Base-by-base conservation (phyloP, 1,284 basidiomycete genomes). In the Cutaneotrichosporon spelunceum region DNA sequence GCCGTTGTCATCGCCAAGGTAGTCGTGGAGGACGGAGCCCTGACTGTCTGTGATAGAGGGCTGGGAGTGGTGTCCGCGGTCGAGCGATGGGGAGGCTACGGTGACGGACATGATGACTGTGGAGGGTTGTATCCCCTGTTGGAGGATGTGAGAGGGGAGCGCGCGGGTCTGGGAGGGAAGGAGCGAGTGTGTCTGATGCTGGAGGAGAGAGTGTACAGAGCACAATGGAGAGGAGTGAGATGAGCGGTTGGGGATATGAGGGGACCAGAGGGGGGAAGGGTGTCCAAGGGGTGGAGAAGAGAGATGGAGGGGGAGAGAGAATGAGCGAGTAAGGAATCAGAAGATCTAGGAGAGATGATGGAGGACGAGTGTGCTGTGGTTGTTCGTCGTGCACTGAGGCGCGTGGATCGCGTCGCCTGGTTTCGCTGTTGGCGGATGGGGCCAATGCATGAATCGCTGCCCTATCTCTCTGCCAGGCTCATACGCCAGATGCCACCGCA, bases 11-110 rank as follows among this genome's bases (percentile, higher is more conserved):
- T 53, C 33, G 10, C 33, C 52, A 34, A 53, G 52, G 30, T 39
- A 24, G 33, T 53, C 52, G 52, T 53, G 52, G 21, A 53, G 34
- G 52, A 39, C 52, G 7, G 52, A 53, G 21, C 52, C 34, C 33
- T 53, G 33, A 34, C 52, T 53, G 21, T 53, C 34, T 11, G 33
- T 42, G 34, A 39, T 13, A 14, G 52, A 34, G 33, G 34, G 52
- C 33, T 34, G 34, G 23, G 52, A 36, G 33, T 53, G 23, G 33
- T 34, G 33, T 33, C 34, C 52, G 34, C 10, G 33, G 33, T 39
- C 33, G 21, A 33, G 33, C 19, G 36, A 44, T 24, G 36, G 26
- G 16, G 39, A 29, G 21, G 36, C n/a, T 23, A 16, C 26, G 26
- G 53, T 42, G 26, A 45, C 39, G 24, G 53, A 55, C 39, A 55